Percentiles rank a stretch among this genome's conserved stretches.
These are phyloP conservation scores for Fusarium concolor DNA, from an alignment of 2,329 filamentous ascomycete species.

Conservation along the genomic window DNA sequence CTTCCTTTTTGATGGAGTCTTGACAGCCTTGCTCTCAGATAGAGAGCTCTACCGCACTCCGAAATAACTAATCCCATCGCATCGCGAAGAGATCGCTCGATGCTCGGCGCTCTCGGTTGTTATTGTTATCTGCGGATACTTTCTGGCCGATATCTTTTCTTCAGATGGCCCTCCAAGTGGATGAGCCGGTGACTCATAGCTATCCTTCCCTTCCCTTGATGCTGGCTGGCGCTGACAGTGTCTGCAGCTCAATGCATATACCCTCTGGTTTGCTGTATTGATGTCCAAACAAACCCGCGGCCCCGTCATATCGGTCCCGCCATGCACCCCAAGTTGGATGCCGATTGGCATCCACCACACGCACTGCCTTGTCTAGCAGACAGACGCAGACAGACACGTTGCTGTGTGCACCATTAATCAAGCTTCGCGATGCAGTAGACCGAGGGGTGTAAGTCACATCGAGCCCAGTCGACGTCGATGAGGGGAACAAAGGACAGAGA, in stretches of 20 bases:
- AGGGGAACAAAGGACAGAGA: slow-evolving; percentile 24
- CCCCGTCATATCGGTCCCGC: slow-evolving; percentile 47
- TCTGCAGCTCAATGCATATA: slow-evolving; percentile 38
- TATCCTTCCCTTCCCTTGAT: slow-evolving; percentile 26
- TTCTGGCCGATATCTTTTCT: slow-evolving; percentile 5
- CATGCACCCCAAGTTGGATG: slow-evolving; percentile 40
- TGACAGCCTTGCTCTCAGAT: slow-evolving; percentile 18
- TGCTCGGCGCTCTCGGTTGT: neutral
- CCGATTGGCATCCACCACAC: slow-evolving; percentile 46
- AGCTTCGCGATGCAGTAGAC: slow-evolving; percentile 25
- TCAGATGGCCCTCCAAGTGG: slow-evolving; percentile 26
- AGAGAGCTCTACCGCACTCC: slow-evolving; percentile 7
- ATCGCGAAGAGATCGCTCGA: slow-evolving; percentile 18
- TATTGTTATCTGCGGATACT: neutral
- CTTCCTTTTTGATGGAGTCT: slow-evolving; percentile 16
- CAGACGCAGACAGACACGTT: slow-evolving; percentile 42
- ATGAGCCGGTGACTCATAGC: slow-evolving; percentile 45
- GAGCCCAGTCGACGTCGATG: neutral
- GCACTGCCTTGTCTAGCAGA: slow-evolving; percentile 38
- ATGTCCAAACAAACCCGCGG: slow-evolving; percentile 47
- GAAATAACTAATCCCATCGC: slow-evolving; percentile 19
- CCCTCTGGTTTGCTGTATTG: slow-evolving; percentile 47
- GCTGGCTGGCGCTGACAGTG: slow-evolving; percentile 36
- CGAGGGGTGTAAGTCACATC: slow-evolving; percentile 29
- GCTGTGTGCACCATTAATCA: slow-evolving; percentile 32